Evolutionary conservation across 2,329 filamentous ascomycete species (phyloP), one percentile per base, ranked within the genome.

Genomic region (Lecanicillium sp.): DNA sequence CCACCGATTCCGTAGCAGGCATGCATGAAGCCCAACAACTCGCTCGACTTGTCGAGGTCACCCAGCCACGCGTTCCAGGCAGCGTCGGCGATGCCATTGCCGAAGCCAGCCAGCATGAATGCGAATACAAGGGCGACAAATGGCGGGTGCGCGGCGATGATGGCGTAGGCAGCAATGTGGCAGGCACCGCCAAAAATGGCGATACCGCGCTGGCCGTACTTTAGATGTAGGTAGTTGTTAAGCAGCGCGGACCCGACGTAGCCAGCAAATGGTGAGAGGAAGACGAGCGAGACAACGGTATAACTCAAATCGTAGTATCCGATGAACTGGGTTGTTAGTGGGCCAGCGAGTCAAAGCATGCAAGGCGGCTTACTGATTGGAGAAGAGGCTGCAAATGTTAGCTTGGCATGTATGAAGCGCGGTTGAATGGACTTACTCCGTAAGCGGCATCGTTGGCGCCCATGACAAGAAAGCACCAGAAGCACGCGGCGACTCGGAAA

Each of bases 1-100:
- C 82, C 86, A 0, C 86, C 85, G 1, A 80, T 55, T 0, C 83
- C 84, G 56, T 88, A 90, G 43, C 78, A 77, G 0, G 77, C 82
- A 55, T 88, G 84, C 20, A 89, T 64, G 46, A 87, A 72, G 0
- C 84, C 84, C 0, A 87, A 70, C 1, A 88, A 62, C 59, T 88
- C 79, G 55, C 88, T 88, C 1, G 84, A 78, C 47, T 78, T 78
- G 8, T 75, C 74, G 74, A 90, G 81, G 54, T 81, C 82, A 0
- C 86, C 86, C 12, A 76, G 62, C 67, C 69, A 77, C 0, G 73
- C 72, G 56, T 77, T 76, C 73, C 75, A 80, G 1, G 67, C 75
- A 6, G 70, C 74, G 51, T 78, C 82, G 11, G 74, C 70, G 0
- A 87, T 63, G 0, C 85, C 85, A 58, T 86, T 88, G 0, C 84